These are phyloP conservation scores for Eimeria acervulina DNA, from an alignment of 169 alveolate genomes.

Conservation along the genomic window DNA sequence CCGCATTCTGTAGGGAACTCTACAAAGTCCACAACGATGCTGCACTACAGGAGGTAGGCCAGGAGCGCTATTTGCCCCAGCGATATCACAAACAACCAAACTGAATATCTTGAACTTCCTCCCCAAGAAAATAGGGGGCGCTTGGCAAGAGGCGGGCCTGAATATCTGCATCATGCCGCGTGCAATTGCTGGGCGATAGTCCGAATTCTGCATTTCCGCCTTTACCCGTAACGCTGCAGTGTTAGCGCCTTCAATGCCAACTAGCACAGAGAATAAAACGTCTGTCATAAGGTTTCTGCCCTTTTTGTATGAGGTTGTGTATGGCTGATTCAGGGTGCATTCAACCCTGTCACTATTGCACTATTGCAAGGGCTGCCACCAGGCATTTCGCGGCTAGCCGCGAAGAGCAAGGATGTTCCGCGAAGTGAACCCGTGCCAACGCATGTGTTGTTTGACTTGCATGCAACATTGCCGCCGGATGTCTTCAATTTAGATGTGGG, in stretches of 20 bases:
- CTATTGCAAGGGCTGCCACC: slow-evolving; percentile 80
- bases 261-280: neutral
- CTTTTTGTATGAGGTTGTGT: neutral
- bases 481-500: slow-evolving; percentile 54
- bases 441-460: slow-evolving; percentile 68
- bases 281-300: neutral
- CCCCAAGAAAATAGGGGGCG: neutral
- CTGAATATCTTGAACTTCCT: neutral
- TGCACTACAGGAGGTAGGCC: slow-evolving; percentile 75
- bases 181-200: neutral
- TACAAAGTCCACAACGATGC: slow-evolving; percentile 83
- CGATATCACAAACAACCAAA: neutral
- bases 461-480: slow-evolving; percentile 69
- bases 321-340: slow-evolving; percentile 65
- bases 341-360: slow-evolving; percentile 67
- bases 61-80: neutral
- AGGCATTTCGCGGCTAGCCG: slow-evolving; percentile 76
- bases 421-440: slow-evolving; percentile 43
- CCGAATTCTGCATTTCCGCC: neutral
- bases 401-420: slow-evolving; percentile 30
- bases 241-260: neutral
- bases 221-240: neutral
- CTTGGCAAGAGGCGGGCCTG: neutral
- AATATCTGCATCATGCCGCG: neutral
- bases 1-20: slow-evolving; percentile 52